Evolutionary conservation across 768 basidiomycete genomes (phyloP), one percentile per base, ranked within the genome.

Genomic region (Amanita thiersii): DNA sequence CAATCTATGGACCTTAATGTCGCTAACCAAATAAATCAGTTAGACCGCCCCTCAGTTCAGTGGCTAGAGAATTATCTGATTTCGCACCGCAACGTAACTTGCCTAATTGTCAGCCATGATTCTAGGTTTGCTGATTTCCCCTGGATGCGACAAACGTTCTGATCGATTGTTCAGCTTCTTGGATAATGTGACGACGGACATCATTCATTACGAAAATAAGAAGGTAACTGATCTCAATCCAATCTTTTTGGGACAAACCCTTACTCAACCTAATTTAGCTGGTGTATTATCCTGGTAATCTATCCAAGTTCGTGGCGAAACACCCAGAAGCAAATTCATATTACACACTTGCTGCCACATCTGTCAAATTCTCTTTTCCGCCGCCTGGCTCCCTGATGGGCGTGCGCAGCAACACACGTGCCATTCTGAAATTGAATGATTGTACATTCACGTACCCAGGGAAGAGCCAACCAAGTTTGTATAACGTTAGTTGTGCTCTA

Each of bases 361-460:
- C 86, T 46, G 81, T 96, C 67, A 92, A 89, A 64, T 94, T 98
- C 68, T 68, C 88, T 25, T 98, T 98, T 76, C 93, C 93, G 26
- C 75, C 91, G 19, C 93, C 93, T 30, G 94, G 94, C 21, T 91
- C 87, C 35, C 75, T 98, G 50, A 92, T 97, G 88, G 93, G 94
- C 41, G 93, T 98, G 44, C 78, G 93, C 48, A 94, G 90, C 59
- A 90, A 86, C 56, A 98, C 93, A 9, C 81, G 93, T 39, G 90
- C 93, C 3, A 98, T 98, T 57, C 72, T 98, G 56, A 97, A 94
- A 68, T 75, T 97, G 62, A 70, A 75, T 26, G 76, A 81, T 55
- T 94, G 90, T 64, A 96, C 91, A 8, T 98, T 85, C 64, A 92
- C 90, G 40, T 98, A 98, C 64, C 89, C 92, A 5, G 89, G 91